Base-by-base conservation (phyloP, 2,329 filamentous ascomycete species). In the Fusarium brachygibbosum region DNA sequence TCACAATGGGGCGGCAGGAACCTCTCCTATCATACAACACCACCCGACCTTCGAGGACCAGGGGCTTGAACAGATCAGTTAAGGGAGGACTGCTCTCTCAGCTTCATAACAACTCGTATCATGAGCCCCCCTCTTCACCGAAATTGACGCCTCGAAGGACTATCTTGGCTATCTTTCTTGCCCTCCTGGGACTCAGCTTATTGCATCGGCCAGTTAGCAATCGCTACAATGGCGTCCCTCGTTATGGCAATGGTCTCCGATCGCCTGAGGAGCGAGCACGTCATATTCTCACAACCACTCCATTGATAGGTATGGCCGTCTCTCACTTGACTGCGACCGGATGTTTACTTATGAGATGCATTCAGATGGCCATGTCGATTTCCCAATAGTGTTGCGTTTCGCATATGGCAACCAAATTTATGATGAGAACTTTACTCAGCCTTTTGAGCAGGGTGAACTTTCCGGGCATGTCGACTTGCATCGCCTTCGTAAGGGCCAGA, bases 321-420 rank as follows among this genome's bases (percentile, higher is more conserved):
- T 19, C 4, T 19, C 3, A 9, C 10, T 31, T 35, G 9, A n/a
- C 1, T 16, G 13, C 11, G 7, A 8, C 23, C 9, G 3, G 2
- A 6, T 29, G 1, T 6, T 13, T 34, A 21, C 34, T 63, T 25
- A 63, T 17, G 12, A 23, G 34, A 28, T 68, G 14, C 63, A 41
- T n/a, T 3, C 69, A 94, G 94, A 98, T 79, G 94, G 94, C 1
- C 94, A 98, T 77, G 91, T 97, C 80, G 95, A 98, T 77, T 85
- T 98, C 49, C 87, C 95, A 23, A 90, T 96, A 38, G 79, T 91
- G 29, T 83, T 98, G 53, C 88, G 93, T 37, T 80, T 73, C 8
- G 38, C 81, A 6, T 95, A 90, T 74, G 82, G 89, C 38, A 97
- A 97, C 76, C 89, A 92, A 66, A 94, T 98, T 72, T 91, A 97